Base-by-base conservation (phyloP, 257 asterid species). In the Capsicum chinense region DNA sequence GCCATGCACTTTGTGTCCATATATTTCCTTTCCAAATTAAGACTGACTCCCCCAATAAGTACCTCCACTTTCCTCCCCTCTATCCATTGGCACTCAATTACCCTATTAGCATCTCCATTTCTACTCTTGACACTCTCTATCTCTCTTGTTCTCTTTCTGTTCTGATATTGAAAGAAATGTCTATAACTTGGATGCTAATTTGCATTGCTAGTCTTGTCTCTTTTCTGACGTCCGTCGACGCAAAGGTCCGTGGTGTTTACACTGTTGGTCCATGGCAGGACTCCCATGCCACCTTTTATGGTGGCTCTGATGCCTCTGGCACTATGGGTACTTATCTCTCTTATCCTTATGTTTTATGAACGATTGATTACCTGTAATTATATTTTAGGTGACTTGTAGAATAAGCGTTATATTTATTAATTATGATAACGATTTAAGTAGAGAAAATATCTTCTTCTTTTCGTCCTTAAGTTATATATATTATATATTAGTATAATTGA, bases 231-330 rank as follows among this genome's bases (percentile, higher is more conserved):
- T 19, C 50, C 52, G 89, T 80, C 3, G 83, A 88, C 7, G 91
- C 89, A 2, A 87, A 83, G 47, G 88, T 91, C 9, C 93, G 90
- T 1, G 95, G 95, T 21, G 88, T 87, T 13, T 92, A 90, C 87
- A 54, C 88, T 19, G 93, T 86, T 81, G 89, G 89, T 6, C 52
- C 79, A 3, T 93, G 97, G 97, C 63, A 89, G 69, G 84, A 81
- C 39, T 94, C 97, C 56, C 92, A 91, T 82, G 95, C 97, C 56
- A 93, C 97, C 0, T 93, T 93, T 82, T 93, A 93, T 68, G 97
- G 97, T 1, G 95, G 93, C 56, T 87, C 90, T 47, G 97, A 93
- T 33, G 97, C 94, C 78, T 92, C 97, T 35, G 94, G 94, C 6
- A 93, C 94, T 4, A 93, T 93, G 97, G 97, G 97, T 92, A 87